Percentiles rank a stretch among this genome's conserved stretches.
These are phyloP conservation scores for Sugiyamaella mastotermitis DNA, from an alignment of 805 yeast species.

Conservation along the genomic window DNA sequence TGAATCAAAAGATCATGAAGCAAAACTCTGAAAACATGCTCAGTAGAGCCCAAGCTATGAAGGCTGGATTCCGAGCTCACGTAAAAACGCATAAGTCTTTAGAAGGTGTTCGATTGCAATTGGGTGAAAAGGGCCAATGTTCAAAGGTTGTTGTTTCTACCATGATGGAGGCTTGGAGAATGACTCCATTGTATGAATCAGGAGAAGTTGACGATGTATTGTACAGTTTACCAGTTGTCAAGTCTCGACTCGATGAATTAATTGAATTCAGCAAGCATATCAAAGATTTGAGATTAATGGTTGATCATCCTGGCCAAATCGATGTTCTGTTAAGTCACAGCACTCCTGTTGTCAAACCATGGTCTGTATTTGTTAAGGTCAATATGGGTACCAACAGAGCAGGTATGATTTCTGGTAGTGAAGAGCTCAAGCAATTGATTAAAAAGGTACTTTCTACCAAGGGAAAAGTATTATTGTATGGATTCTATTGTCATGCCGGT, in stretches of 20 bases:
- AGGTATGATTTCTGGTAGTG: slow-evolving; percentile 39
- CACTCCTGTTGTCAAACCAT: slow-evolving; percentile 31
- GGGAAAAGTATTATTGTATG: slow-evolving; percentile 43
- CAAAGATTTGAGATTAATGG: slow-evolving; percentile 44
- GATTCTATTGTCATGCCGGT: slow-evolving; percentile 78
- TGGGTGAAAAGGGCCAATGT: slow-evolving; percentile 36
- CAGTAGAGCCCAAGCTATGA: slow-evolving; percentile 35
- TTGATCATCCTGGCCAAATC: slow-evolving; percentile 57
- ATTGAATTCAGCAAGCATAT: slow-evolving; percentile 38
- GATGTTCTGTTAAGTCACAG: slow-evolving; percentile 39
- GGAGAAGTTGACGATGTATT: slow-evolving; percentile 44
- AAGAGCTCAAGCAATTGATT: slow-evolving; percentile 35
- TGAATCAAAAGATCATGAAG: slow-evolving; percentile 38
- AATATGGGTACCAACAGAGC: slow-evolving; percentile 72
- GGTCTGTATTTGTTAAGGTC: slow-evolving; percentile 65
- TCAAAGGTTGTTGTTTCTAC: slow-evolving; percentile 62
- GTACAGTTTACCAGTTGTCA: slow-evolving; percentile 54
- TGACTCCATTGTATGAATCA: slow-evolving; percentile 35
- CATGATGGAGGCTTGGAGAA: slow-evolving; percentile 55
- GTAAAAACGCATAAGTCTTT: slow-evolving; percentile 69
- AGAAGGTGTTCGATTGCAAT: slow-evolving; percentile 52
- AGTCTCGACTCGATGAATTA: slow-evolving; percentile 43
- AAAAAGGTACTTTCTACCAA: slow-evolving; percentile 24
- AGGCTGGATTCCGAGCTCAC: slow-evolving; percentile 56
- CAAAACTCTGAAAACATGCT: slow-evolving; percentile 48